Evolutionary conservation across 2,329 filamentous ascomycete genomes (phyloP).

Genomic region (Clonostachys rosea): DNA sequence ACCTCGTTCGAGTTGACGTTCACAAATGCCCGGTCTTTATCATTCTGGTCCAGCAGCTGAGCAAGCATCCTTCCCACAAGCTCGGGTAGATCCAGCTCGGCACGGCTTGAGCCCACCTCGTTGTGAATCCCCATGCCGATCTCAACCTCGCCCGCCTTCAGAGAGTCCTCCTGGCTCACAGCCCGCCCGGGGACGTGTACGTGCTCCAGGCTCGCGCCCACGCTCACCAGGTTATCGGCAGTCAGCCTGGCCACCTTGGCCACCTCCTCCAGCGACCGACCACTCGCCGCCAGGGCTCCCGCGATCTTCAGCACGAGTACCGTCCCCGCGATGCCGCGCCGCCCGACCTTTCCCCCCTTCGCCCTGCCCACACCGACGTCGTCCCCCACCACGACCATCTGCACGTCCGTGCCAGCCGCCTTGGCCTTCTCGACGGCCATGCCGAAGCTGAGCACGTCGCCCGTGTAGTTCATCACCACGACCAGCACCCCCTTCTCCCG

Average conservation of each 20-base stretch:
- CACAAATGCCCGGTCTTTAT: constrained; percentile 68
- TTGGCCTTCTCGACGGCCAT: constrained; percentile 91
- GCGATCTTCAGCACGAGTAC: constrained; percentile 89
- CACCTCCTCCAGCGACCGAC: constrained; percentile 65
- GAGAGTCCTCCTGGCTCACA: constrained; percentile 43
- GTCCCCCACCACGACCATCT: constrained; percentile 90
- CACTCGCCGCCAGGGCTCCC: constrained; percentile 74
- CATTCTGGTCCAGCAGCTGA: constrained; percentile 61
- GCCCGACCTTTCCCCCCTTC: constrained; percentile 85
- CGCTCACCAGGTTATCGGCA: constrained; percentile 74
- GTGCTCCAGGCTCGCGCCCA: constrained; percentile 81
- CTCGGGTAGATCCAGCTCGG: constrained; percentile 44
- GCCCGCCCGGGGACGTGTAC: constrained; percentile 87
- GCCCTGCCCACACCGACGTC: constrained; percentile 83
- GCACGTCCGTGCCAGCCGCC: constrained; percentile 69
- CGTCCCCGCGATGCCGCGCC: constrained; percentile 86
- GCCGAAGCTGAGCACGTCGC: constrained; percentile 86
- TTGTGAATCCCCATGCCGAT: constrained; percentile 79
- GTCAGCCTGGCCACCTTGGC: constrained; percentile 66
- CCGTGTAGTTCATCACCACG: constrained; percentile 95
- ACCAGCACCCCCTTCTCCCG: constrained; percentile 72
- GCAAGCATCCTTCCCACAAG: constrained; percentile 62
- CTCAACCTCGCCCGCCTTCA: constrained; percentile 55
- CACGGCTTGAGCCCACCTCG: constrained; percentile 53
- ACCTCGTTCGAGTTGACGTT: constrained; percentile 58